These are phyloP conservation scores for Penicillium verhagenii DNA, from an alignment of 495 filamentous ascomycete genomes.

Conservation along the genomic window DNA sequence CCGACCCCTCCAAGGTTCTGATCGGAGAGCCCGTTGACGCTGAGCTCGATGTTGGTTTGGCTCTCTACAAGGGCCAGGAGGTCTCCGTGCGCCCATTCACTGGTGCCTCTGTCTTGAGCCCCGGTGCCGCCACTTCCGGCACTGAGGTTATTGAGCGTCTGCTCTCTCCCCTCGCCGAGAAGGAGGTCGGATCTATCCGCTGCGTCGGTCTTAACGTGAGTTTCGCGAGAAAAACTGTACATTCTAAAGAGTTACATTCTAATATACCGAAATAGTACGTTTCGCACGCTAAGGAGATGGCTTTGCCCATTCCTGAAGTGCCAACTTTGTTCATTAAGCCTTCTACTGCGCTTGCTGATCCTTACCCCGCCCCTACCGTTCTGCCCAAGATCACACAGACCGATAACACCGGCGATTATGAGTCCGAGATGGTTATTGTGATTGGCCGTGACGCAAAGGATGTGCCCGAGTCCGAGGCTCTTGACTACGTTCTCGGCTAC, in stretches of 20 bases:
- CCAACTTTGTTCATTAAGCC: constrained; percentile 86
- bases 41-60: constrained; percentile 55
- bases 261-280: constrained; percentile 52
- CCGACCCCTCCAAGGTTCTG: constrained; percentile 46
- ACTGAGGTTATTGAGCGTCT: constrained; percentile 52
- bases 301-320: constrained; percentile 66
- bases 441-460: constrained; percentile 71
- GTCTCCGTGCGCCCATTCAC: constrained; percentile 55
- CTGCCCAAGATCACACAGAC: constrained; percentile 58
- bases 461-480: constrained; percentile 64
- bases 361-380: constrained; percentile 64
- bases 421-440: constrained; percentile 76
- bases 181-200: constrained; percentile 52
- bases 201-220: constrained; percentile 74
- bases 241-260: background rate
- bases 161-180: constrained; percentile 53
- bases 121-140: constrained; percentile 47
- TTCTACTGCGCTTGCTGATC: constrained; percentile 64
- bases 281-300: constrained; percentile 73
- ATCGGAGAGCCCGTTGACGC: constrained; percentile 57
- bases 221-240: background rate
- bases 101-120: constrained; percentile 52
- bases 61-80: constrained; percentile 53
- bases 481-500: constrained; percentile 79
- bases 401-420: constrained; percentile 68